Percentiles rank a stretch among this genome's conserved stretches.
Conservation (phyloP, 495 filamentous ascomycete species). For the Penicillium turbatum region DNA sequence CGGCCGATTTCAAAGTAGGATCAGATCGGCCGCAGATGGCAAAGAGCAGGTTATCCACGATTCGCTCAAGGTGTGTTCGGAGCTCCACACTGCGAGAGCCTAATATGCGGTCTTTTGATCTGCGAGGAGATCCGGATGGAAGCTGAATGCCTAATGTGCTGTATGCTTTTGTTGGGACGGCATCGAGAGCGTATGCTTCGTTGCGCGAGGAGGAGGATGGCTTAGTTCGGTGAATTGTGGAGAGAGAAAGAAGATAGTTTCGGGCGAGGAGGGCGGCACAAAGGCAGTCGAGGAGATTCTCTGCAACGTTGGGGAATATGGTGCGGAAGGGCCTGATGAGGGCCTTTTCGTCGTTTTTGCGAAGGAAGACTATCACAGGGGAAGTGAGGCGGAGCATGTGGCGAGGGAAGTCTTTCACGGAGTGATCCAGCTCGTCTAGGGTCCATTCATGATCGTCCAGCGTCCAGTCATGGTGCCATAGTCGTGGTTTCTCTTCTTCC, state of each 20-base stretch:
- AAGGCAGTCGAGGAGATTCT: conserved; percentile 56
- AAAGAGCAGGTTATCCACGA: conserved; percentile 41
- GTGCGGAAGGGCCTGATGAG: conserved; percentile 47
- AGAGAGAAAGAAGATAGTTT: conserved; percentile 52
- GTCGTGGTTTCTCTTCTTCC: conserved; percentile 29
- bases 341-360: conserved; percentile 37
- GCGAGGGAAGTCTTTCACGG: conserved; percentile 40
- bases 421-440: conserved; percentile 42
- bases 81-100: conserved; percentile 33
- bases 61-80: conserved; percentile 33
- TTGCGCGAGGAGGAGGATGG: conserved; percentile 16
- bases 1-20: conserved; percentile 37
- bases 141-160: conserved; percentile 35
- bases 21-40: conserved; percentile 38
- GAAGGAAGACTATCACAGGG: conserved; percentile 41
- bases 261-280: conserved; percentile 60
- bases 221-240: conserved; percentile 25
- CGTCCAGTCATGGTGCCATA: conserved; percentile 44
- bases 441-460: conserved; percentile 47
- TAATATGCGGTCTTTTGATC: conserved; percentile 31
- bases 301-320: conserved; percentile 53
- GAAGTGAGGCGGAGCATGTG: conserved; percentile 45
- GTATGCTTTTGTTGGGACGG: conserved; percentile 36
- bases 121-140: conserved; percentile 25
- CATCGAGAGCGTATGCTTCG: conserved; percentile 27